Evolutionary conservation across 1,284 basidiomycete genomes (phyloP).

Genomic region (Leccinum laetum): DNA sequence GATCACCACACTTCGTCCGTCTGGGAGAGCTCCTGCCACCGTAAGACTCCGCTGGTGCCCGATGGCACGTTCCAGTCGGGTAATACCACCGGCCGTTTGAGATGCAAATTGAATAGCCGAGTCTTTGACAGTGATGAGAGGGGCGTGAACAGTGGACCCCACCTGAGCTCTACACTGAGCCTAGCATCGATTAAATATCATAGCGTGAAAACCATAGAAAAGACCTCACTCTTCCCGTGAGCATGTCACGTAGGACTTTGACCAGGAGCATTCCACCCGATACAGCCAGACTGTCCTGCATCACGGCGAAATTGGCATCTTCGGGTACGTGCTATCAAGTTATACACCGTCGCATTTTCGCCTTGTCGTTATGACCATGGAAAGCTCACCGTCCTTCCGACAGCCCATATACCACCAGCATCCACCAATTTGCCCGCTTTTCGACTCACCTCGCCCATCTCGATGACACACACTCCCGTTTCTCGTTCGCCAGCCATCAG

Average conservation of each 20-base stretch:
- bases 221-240: slow-evolving; percentile 39
- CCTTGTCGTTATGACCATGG: slow-evolving; percentile 6
- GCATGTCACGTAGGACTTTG: slow-evolving; percentile 65
- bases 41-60: slow-evolving; percentile 31
- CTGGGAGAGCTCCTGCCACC: slow-evolving; percentile 48
- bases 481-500: slow-evolving; percentile 48
- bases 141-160: slow-evolving; percentile 38
- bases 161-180: slow-evolving; percentile 47
- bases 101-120: slow-evolving; percentile 57
- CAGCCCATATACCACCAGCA: slow-evolving; percentile 56
- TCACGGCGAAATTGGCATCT: slow-evolving; percentile 47
- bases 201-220: slow-evolving; percentile 17
- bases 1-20: slow-evolving; percentile 35
- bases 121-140: slow-evolving; percentile 33
- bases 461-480: slow-evolving; percentile 62
- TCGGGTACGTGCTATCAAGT: slow-evolving; percentile 20
- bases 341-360: slow-evolving; percentile 62
- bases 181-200: slow-evolving; percentile 31
- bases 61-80: slow-evolving; percentile 65
- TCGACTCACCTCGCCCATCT: slow-evolving; percentile 41
- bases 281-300: slow-evolving; percentile 63
- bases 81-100: slow-evolving; percentile 58
- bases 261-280: slow-evolving; percentile 70
- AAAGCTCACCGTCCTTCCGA: slow-evolving; percentile 36
- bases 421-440: slow-evolving; percentile 39